Evolutionary conservation across 352 stramenopile genomes (phyloP), one percentile per base, ranked within the genome.

Genomic region (Globisporangium sylvaticum): DNA sequence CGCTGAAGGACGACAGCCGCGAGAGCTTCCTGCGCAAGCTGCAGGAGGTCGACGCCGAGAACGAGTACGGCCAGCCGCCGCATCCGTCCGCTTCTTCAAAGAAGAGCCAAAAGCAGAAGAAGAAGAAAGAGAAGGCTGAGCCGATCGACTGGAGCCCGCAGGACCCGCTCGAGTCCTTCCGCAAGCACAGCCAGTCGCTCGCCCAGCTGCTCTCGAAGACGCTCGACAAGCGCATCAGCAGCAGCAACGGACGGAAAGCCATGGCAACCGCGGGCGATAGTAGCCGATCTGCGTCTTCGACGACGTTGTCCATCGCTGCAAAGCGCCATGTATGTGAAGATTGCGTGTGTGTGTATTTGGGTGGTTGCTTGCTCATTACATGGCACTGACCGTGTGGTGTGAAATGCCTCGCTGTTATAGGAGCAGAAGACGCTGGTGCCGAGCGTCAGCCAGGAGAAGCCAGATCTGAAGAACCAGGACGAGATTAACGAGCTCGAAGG

Each of bases 401-500:
- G 25, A 3, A 8, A n/a, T 8, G 14, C 12, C 31, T 58, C 20
- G 52, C 6, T 14, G 14, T 34, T n/a, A 15, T 20, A 61, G 50
- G 20, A 62, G 31, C n/a, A 8, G 1, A 57, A 73, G 62, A 14
- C 42, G 18, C 5, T 24, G 25, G 48, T 44, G 50, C 22, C 37
- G 4, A 66, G 58, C 22, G 44, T n/a, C 14, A 65, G 46, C 10
- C 27, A 66, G 22, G 62, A 67, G 24, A 52, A 24, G 24, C 62
- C 64, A 34, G 42, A 68, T 27, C 24, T 56, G 64, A 73, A 67
- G 64, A 68, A 76, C 5, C 58, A 77, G 32, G 70, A 83, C 18
- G 78, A 87, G 59, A 89, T 89, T 65, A 66, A 72, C 12, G 70
- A 84, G 50, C 53, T 88, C 3, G 78, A 85, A 82, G 71, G 80